Conservation (phyloP, 2,329 filamentous ascomycete species). For the Cryphonectria carpinicola region DNA sequence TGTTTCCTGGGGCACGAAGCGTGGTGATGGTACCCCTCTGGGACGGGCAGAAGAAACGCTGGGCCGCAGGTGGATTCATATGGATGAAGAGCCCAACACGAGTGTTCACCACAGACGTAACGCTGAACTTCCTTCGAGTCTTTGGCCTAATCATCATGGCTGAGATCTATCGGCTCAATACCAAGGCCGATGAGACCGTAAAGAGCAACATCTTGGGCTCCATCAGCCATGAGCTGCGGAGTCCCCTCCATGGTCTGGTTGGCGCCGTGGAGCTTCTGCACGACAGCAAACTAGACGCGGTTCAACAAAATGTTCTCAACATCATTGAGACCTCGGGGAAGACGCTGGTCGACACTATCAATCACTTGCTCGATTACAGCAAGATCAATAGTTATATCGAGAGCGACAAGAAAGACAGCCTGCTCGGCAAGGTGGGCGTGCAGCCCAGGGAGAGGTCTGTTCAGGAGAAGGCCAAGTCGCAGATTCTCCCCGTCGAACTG, state of each 20-base stretch:
- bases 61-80: conserved; percentile 54
- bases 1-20: conserved; percentile 49
- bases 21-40: conserved; percentile 54
- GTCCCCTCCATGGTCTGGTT: conserved; percentile 63
- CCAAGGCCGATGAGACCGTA: conserved; percentile 46
- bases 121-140: conserved; percentile 54
- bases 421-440: conserved; percentile 25
- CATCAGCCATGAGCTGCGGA: conserved; percentile 64
- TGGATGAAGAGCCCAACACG: conserved; percentile 51
- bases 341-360: conserved; percentile 57
- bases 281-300: conserved; percentile 52
- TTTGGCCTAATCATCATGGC: conserved; percentile 61
- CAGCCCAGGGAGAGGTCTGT: conserved; percentile 21
- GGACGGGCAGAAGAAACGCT: conserved; percentile 45
- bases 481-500: conserved; percentile 39
- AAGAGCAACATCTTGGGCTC: conserved; percentile 64
- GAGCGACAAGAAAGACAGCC: conserved; percentile 25
- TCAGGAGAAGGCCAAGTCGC: conserved; percentile 1
- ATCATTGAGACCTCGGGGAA: conserved; percentile 56
- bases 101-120: conserved; percentile 49
- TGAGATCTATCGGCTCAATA: conserved; percentile 53
- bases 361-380: conserved; percentile 58
- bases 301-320: conserved; percentile 51
- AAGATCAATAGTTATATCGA: conserved; percentile 52
- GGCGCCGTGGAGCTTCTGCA: conserved; percentile 57